Percentiles rank a stretch among this genome's conserved stretches.
Conservation (phyloP, 371 early-diverging fungal genomes). For the Dichotomocladium elegans region DNA sequence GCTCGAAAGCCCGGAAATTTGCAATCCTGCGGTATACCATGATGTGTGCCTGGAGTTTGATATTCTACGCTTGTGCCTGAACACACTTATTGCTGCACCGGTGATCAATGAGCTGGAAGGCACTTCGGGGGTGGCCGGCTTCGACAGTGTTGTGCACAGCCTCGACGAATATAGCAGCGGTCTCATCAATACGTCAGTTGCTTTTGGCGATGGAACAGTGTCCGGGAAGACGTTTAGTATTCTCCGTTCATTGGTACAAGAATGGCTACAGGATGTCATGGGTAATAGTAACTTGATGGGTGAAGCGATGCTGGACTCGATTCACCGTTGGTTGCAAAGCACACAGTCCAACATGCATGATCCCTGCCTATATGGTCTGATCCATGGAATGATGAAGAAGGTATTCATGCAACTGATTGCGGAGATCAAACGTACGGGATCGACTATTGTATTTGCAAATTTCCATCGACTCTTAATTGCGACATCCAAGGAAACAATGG, state of each 20-base stretch:
- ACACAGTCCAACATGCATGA: constrained; percentile 78
- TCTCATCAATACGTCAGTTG: constrained; percentile 28
- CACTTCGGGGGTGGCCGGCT: constrained; percentile 45
- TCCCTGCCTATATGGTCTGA: constrained; percentile 70
- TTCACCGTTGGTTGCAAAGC: constrained; percentile 88
- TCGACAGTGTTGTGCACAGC: constrained; percentile 34
- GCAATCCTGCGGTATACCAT: constrained; percentile 70
- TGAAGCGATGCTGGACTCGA: constrained; percentile 72
- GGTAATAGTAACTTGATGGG: constrained; percentile 47
- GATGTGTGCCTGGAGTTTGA: constrained; percentile 84
- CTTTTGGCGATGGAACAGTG: constrained; percentile 59
- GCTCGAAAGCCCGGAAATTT: constrained; percentile 65
- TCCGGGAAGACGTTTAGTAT: constrained; percentile 69
- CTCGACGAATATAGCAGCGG: constrained; percentile 52
- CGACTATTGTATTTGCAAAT: constrained; percentile 74
- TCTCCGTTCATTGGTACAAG: constrained; percentile 73
- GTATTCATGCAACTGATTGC: constrained; percentile 79
- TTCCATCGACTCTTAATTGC: constrained; percentile 77
- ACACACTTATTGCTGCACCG: constrained; percentile 72
- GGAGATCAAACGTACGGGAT: constrained; percentile 76
- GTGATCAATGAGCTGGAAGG: constrained; percentile 80
- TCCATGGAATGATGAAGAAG: constrained; percentile 87
- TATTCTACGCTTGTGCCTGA: constrained; percentile 77
- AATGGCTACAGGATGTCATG: constrained; percentile 63
- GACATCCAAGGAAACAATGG: constrained; percentile 72